These are phyloP conservation scores for Calonectria pseudoturangicola DNA, from an alignment of 2,329 filamentous ascomycete species.

Conservation along the genomic window DNA sequence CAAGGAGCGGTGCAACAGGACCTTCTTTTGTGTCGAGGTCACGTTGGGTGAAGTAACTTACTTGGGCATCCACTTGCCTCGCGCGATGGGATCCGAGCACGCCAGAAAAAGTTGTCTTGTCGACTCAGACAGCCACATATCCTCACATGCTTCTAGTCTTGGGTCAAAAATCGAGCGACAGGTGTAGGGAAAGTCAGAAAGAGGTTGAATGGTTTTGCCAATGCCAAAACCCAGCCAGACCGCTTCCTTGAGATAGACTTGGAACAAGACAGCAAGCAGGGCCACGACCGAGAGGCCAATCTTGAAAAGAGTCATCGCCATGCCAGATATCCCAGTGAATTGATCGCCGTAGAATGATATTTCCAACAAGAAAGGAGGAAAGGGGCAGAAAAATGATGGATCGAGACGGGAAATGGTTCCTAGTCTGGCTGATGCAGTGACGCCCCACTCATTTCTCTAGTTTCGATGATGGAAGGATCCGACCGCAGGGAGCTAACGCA, in stretches of 20 bases:
- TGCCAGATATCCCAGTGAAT: neutral
- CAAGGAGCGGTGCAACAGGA: neutral
- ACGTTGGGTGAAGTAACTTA: conserved; percentile 12
- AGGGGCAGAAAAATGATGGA: conserved; percentile 6
- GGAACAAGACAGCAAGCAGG: conserved; percentile 47
- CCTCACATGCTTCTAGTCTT: conserved; percentile 50
- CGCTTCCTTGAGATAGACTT: conserved; percentile 48
- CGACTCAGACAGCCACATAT: conserved; percentile 52
- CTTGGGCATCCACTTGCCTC: conserved; percentile 49
- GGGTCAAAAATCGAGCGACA: conserved; percentile 49
- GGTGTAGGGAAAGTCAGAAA: conserved; percentile 51
- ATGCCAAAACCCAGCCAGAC: conserved; percentile 51
- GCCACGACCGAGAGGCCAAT: conserved; percentile 40
- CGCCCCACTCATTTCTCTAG: conserved; percentile 1
- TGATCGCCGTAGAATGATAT: neutral
- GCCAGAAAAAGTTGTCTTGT: conserved; percentile 52
- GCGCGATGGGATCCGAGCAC: conserved; percentile 46
- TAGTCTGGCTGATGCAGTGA: conserved; percentile 1
- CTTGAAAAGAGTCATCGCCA: conserved; percentile 41
- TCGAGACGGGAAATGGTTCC: neutral
- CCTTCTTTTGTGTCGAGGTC: neutral
- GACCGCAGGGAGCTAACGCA: neutral
- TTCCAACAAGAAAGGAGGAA: neutral
- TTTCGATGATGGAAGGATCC: conserved; percentile 6
- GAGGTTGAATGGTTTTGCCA: conserved; percentile 44